These are phyloP conservation scores for Barnettozyma salicaria DNA, from an alignment of 805 yeast species.

Conservation along the genomic window DNA sequence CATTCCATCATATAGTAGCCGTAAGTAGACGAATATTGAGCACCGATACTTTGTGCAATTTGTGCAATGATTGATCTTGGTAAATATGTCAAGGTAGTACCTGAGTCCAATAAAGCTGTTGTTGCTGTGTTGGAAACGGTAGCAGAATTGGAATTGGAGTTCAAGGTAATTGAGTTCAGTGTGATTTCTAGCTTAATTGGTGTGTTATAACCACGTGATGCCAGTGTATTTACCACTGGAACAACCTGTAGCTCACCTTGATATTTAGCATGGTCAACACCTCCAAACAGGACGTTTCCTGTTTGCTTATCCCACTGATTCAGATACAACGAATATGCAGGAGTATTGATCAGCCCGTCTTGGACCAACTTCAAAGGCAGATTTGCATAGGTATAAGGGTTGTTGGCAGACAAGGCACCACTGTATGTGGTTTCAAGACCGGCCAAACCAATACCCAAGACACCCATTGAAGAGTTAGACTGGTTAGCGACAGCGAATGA, in stretches of 20 bases:
- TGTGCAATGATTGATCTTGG: slow-evolving; percentile 33
- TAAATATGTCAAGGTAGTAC: slow-evolving; percentile 40
- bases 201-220: slow-evolving; percentile 22
- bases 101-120: slow-evolving; percentile 40
- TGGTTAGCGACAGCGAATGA: slow-evolving; percentile 71
- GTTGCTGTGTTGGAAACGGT: slow-evolving; percentile 4
- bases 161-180: slow-evolving; percentile 23
- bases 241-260: slow-evolving; percentile 44
- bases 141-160: slow-evolving; percentile 5
- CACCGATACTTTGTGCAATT: slow-evolving; percentile 37
- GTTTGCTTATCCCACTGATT: slow-evolving; percentile 34
- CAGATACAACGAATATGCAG: slow-evolving; percentile 59
- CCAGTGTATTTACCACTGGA: slow-evolving; percentile 36
- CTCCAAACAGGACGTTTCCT: slow-evolving; percentile 69
- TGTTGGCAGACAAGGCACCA: slow-evolving; percentile 19
- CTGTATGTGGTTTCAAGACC: slow-evolving; percentile 61
- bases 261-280: slow-evolving; percentile 59
- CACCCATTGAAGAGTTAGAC: slow-evolving; percentile 61
- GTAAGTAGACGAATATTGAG: slow-evolving; percentile 33
- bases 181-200: slow-evolving; percentile 47
- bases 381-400: slow-evolving; percentile 48
- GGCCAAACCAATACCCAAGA: slow-evolving; percentile 65
- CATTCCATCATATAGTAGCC: slow-evolving; percentile 48
- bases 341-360: slow-evolving; percentile 49
- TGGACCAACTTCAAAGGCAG: slow-evolving; percentile 56